These are phyloP conservation scores for Aspergillus coremiiformis DNA, from an alignment of 495 filamentous ascomycete genomes.

Conservation along the genomic window DNA sequence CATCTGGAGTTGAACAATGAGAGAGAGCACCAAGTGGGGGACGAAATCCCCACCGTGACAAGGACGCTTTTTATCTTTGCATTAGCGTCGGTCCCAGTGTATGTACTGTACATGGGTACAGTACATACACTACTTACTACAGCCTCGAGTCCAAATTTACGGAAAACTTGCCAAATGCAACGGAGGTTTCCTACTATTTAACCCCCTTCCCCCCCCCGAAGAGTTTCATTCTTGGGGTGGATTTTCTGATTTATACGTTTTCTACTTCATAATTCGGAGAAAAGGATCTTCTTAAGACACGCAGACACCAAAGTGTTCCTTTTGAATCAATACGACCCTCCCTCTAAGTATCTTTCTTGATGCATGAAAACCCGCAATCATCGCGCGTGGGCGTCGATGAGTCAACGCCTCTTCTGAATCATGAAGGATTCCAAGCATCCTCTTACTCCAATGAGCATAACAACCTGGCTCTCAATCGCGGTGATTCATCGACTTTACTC, in stretches of 20 bases:
- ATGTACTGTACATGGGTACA: not conserved
- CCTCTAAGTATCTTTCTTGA: not conserved
- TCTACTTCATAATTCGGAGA: not conserved
- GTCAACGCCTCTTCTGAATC: constrained; percentile 22
- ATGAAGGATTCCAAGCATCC: not conserved
- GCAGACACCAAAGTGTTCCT: no score
- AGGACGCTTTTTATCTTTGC: no score
- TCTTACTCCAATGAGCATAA: constrained; percentile 5
- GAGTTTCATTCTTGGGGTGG: not conserved
- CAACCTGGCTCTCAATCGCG: not conserved
- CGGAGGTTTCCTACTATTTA: not conserved
- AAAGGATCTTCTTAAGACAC: no score
- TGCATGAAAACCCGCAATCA: constrained; percentile 3
- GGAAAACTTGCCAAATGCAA: not conserved
- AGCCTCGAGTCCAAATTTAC: not conserved
- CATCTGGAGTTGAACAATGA: no score
- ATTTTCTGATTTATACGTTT: not conserved
- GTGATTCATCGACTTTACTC: constrained; percentile 6
- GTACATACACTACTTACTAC: not conserved
- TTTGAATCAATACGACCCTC: not conserved
- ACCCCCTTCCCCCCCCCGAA: not conserved
- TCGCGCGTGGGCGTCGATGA: constrained; percentile 10
- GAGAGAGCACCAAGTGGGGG: no score
- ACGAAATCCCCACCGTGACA: no score
- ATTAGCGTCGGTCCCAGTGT: not conserved